Base-by-base conservation (phyloP, 164 flowering plant species). In the Protea cynaroides region DNA sequence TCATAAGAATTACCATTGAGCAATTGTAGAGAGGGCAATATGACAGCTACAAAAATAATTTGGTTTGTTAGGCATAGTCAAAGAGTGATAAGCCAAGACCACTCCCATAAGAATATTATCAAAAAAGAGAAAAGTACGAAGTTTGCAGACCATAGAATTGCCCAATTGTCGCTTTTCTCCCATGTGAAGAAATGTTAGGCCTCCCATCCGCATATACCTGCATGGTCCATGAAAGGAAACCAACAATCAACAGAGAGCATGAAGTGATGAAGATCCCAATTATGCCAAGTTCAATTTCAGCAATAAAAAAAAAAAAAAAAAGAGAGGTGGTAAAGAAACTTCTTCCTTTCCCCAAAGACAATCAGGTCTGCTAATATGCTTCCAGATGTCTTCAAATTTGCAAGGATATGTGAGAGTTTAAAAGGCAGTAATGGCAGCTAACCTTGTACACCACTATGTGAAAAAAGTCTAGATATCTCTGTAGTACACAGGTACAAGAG, bases 1-100 rank as follows among this genome's bases (percentile, higher is more conserved):
- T 73, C 81, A 22, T 66, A 47, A 8, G 40, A 59, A 57, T 65
- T 65, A 62, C 80, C 76, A 64, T 88, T 88, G 21, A 93, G 86
- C 58, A 88, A 83, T 64, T 78, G 82, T 59, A 92, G 92, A 43
- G 88, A 86, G 24, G 97, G 97, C 53, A 89, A 77, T 75, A 92
- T 85, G 43, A 92, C 80, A 64, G 87, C 97, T 92, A 81, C 71
- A 78, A 29, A 3, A 29, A 29, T 29, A 62, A 56, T 65, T 40
- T 24, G 11, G 65, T 49, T 53, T 52, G 37, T 57, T 24, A 63
- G 71, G 55, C 24, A 52, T 24, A 49, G 37, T 21, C 25, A 40
- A 55, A 19, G 18, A 50, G 56, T 1, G 11, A 40, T 19, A 66
- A 44, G 8, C 40, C 3, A 9, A 0, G 12, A 64, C 36, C 25